These are phyloP conservation scores for Akanthomyces lecanii DNA, from an alignment of 2,329 filamentous ascomycete species.

Conservation along the genomic window DNA sequence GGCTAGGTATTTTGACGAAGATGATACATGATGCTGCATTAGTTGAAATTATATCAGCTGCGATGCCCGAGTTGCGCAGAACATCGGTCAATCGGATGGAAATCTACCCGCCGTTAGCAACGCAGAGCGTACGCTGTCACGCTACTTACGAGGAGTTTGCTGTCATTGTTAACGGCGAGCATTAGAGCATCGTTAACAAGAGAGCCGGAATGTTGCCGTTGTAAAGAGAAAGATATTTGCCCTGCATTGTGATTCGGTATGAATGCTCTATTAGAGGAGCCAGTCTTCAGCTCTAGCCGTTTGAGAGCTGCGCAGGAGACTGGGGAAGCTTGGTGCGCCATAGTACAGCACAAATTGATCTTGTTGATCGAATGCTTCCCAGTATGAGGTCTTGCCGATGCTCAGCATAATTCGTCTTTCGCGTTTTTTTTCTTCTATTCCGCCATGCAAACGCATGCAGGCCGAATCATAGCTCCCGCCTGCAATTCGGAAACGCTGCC, in stretches of 20 bases:
- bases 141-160: slow-evolving; percentile 8
- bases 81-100: slow-evolving; percentile 13
- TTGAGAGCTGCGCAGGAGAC: background rate
- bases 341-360: background rate
- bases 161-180: slow-evolving; percentile 2
- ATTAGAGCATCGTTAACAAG: background rate
- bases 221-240: slow-evolving; percentile 4
- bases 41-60: slow-evolving; percentile 1
- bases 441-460: background rate
- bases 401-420: background rate
- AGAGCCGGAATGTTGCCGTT: background rate
- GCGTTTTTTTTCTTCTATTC: background rate
- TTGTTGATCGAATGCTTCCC: background rate
- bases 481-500: slow-evolving; percentile 6
- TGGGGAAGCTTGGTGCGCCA: slow-evolving; percentile 3
- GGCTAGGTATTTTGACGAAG: slow-evolving; percentile 24
- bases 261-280: background rate
- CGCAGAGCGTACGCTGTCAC: no score
- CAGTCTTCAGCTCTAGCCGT: slow-evolving; percentile 2
- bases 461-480: background rate
- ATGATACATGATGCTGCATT: slow-evolving; percentile 23
- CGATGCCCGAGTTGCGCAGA: background rate
- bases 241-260: background rate
- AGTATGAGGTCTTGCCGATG: background rate
- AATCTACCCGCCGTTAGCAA: slow-evolving; percentile 1